Evolutionary conservation across 1,284 basidiomycete species (phyloP).

Genomic region (Rhodotorula mucilaginosa): DNA sequence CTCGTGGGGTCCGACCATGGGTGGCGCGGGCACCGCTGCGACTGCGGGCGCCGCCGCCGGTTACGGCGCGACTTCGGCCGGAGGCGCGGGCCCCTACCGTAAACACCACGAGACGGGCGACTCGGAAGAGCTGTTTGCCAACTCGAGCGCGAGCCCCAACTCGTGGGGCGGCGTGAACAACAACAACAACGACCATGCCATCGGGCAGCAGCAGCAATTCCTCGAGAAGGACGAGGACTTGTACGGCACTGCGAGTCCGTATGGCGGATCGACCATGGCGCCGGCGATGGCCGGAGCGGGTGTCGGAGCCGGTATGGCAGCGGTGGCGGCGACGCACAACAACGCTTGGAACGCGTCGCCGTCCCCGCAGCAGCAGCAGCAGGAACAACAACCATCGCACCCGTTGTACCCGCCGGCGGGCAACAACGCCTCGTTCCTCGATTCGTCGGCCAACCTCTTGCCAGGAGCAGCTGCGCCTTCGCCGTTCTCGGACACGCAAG

Average conservation of each 20-base stretch:
- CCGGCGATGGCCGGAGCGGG: background rate
- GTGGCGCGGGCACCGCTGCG: slow-evolving; percentile 4
- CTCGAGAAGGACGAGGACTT: background rate
- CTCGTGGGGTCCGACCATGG: slow-evolving; percentile 7
- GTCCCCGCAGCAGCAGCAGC: background rate
- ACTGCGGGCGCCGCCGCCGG: background rate
- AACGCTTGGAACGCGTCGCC: slow-evolving; percentile 3
- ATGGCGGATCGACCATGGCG: background rate
- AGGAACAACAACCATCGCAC: background rate
- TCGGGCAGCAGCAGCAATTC: background rate
- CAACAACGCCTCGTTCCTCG: background rate
- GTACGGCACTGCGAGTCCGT: background rate
- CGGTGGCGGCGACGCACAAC: background rate
- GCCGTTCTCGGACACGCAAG: slow-evolving; percentile 7
- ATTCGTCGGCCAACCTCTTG: slow-evolving; percentile 27
- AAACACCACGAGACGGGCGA: slow-evolving; percentile 26
- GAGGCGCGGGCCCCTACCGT: slow-evolving; percentile 2
- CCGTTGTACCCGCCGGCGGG: slow-evolving; percentile 18
- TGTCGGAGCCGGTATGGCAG: background rate
- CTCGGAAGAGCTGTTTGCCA: slow-evolving; percentile 24
- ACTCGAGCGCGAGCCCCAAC: slow-evolving; percentile 16
- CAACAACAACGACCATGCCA: background rate
- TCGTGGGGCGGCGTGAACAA: slow-evolving; percentile 1
- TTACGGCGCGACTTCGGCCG: background rate
- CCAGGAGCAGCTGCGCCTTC: background rate